Conservation (phyloP, 2,329 filamentous ascomycete genomes). For the Exophiala xenobiotica region DNA sequence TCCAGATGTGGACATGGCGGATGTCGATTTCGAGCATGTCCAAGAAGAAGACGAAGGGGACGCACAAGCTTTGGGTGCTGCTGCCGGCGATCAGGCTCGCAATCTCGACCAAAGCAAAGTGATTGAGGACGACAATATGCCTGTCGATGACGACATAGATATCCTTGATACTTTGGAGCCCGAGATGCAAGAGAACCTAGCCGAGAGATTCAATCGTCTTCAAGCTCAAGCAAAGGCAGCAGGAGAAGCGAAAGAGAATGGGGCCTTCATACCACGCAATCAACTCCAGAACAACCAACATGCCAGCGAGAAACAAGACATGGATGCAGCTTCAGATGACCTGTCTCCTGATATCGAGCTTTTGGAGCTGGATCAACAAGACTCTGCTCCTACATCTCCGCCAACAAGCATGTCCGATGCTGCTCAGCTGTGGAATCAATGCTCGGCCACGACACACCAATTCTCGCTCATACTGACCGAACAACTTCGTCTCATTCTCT, state of each 20-base stretch:
- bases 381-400: slow-evolving; percentile 29
- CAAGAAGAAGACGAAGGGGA: slow-evolving; percentile 81
- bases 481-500: slow-evolving; percentile 91
- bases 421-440: slow-evolving; percentile 76
- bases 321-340: slow-evolving; percentile 48
- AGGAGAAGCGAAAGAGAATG: slow-evolving; percentile 45
- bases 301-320: slow-evolving; percentile 38
- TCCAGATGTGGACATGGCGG: slow-evolving; percentile 67
- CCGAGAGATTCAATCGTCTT: slow-evolving; percentile 38
- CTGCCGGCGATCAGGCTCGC: slow-evolving; percentile 81
- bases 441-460: slow-evolving; percentile 79
- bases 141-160: slow-evolving; percentile 55
- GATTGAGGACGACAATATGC: slow-evolving; percentile 65
- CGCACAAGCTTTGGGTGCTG: slow-evolving; percentile 85
- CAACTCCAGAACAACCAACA: slow-evolving; percentile 29
- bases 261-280: slow-evolving; percentile 57
- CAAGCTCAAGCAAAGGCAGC: slow-evolving; percentile 38
- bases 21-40: slow-evolving; percentile 90
- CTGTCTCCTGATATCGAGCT: slow-evolving; percentile 49
- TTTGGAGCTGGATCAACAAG: slow-evolving; percentile 61
- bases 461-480: slow-evolving; percentile 88
- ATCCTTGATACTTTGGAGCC: slow-evolving; percentile 52
- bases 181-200: slow-evolving; percentile 27
- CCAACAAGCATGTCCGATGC: slow-evolving; percentile 56
- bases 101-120: slow-evolving; percentile 87